Base-by-base conservation (phyloP, 345 rosid genomes). In the Angophora floribunda region DNA sequence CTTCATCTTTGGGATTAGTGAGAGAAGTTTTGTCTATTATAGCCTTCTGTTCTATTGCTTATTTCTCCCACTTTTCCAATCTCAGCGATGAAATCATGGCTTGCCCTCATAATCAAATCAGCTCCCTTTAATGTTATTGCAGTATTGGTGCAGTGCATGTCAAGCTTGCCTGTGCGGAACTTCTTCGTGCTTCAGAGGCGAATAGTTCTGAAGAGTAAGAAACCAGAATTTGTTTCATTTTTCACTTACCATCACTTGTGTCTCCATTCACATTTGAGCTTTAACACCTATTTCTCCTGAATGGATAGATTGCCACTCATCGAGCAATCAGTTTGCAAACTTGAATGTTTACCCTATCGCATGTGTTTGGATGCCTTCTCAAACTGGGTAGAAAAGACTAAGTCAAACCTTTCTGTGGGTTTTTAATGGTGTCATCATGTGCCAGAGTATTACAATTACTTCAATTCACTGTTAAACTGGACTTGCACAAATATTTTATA, bases 161-260 rank as follows among this genome's bases (percentile, higher is more conserved):
- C 70, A 87, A 86, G 44, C n/a, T 85, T 52, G 85, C 88, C 41
- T 87, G 88, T 19, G 70, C 44, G 10, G 88, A 87, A 85, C 91
- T 89, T 87, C 52, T 89, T 89, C 61, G 16, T 15, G 88, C 91
- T 47, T 65, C 86, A 24, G 80, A 70, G 89, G 82, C 32, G 32
- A 87, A 85, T 85, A 85, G 79, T 65, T 61, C 80, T 22, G 86
- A 87, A 7, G 50, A 51, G 90, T 85, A 53, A 87, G 86, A 49
- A 32, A 49, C 51, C 78, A 61, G 32, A 30, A 5, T 84, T 59
- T n/a, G n/a, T 28, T 41, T 65, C 50, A 13, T 86, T 30, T 50
- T 63, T 63, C 36, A 24, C 52, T 84, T 55, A 45, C 80, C 13
- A 4, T 70, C 80, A 16, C 47, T 70, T 21, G 32, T 63, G 22